phyloP scores from a whole-genome alignment of 2,329 filamentous ascomycete species.

The Polytolypa hystricis region DNA sequence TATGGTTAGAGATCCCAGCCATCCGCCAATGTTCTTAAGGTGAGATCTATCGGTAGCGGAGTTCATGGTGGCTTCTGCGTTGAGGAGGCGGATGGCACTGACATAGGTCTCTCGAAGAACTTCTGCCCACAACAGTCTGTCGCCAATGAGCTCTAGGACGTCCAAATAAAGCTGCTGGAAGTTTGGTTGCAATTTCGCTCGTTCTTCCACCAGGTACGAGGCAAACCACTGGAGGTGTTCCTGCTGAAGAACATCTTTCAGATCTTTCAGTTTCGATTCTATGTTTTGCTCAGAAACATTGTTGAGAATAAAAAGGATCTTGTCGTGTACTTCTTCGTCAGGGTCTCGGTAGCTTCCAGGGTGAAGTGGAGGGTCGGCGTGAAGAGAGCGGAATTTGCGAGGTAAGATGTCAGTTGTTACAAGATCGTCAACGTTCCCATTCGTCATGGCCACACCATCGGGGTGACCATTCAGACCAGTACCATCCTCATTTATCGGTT shows the following conservation, averaged over 20 bases:
- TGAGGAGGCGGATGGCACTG: conserved; percentile 75
- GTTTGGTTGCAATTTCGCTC: conserved; percentile 94
- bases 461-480: conserved; percentile 26
- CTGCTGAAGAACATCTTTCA: conserved; percentile 65
- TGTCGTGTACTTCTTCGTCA: conserved; percentile 74
- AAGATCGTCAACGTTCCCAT: conserved; percentile 59
- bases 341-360: conserved; percentile 67
- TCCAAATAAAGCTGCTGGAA: conserved; percentile 91
- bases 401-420: conserved; percentile 48
- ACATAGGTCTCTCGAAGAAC: conserved; percentile 88
- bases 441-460: conserved; percentile 46
- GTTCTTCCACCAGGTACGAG: conserved; percentile 84
- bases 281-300: conserved; percentile 89
- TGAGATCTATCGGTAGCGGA: conserved; percentile 76
- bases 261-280: conserved; percentile 68
- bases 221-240: conserved; percentile 95
- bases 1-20: conserved; percentile 87
- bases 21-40: conserved; percentile 84
- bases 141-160: conserved; percentile 70
- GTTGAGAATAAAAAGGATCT: conserved; percentile 90
- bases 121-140: conserved; percentile 70
- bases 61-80: conserved; percentile 76
- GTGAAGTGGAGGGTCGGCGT: conserved; percentile 57
- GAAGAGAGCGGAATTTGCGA: conserved; percentile 66
- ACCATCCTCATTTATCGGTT: conserved; percentile 43